Percentiles rank a stretch among this genome's conserved stretches.
phyloP scores from a whole-genome alignment of 2,329 filamentous ascomycete species.

The Colletotrichum lupini region DNA sequence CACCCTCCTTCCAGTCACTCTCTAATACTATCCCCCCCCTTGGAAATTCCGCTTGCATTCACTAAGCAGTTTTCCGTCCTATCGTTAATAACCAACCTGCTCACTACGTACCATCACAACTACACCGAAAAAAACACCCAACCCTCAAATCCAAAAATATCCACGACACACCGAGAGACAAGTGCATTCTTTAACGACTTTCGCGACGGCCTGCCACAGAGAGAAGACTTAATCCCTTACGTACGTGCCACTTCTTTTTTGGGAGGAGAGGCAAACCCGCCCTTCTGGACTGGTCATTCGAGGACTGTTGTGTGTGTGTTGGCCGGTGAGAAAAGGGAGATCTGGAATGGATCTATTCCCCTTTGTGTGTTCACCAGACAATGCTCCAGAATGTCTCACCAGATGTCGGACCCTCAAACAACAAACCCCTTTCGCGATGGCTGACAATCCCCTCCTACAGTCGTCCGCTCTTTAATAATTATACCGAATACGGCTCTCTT shows the following conservation, averaged over 20 bases:
- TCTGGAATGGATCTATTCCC: constrained; percentile 9
- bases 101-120: constrained; percentile 23
- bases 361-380: constrained; percentile 17
- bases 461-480: constrained; percentile 31
- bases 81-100: constrained; percentile 51
- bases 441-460: constrained; percentile 12
- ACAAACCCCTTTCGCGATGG: constrained; percentile 18
- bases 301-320: not conserved
- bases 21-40: constrained; percentile 35
- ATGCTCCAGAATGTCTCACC: constrained; percentile 28
- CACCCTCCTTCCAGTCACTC: constrained; percentile 40
- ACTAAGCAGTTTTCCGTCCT: constrained; percentile 59
- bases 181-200: constrained; percentile 33
- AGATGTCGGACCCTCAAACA: constrained; percentile 10
- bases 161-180: constrained; percentile 29
- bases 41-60: constrained; percentile 58
- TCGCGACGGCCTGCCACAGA: constrained; percentile 25
- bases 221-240: constrained; percentile 34
- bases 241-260: constrained; percentile 18
- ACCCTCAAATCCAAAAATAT: constrained; percentile 25
- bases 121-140: not conserved
- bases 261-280: not conserved
- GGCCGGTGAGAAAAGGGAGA: constrained; percentile 18
- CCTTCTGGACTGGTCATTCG: not conserved
- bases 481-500: constrained; percentile 20